Base-by-base conservation (phyloP, 208 protist genomes). In the Trypanosoma theileri region DNA sequence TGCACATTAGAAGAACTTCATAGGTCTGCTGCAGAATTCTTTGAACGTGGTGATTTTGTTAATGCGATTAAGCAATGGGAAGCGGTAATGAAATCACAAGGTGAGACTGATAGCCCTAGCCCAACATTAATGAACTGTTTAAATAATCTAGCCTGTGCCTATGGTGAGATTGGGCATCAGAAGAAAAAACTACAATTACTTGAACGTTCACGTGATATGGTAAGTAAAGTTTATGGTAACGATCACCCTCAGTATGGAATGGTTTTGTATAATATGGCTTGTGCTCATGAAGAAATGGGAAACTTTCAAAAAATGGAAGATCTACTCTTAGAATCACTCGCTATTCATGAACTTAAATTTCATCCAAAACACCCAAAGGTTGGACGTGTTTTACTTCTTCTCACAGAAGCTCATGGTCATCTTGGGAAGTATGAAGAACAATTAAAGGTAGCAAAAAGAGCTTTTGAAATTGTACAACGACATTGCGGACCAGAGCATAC, bases 181-280 rank as follows among this genome's bases (percentile, higher is more conserved):
- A 60, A 61, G 31, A 86, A 80, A 57, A 92, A 96, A 71, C 68
- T 91, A 46, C 62, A 85, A 64, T 66, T 96, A 35, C 86, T 96
- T 60, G 80, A 89, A 66, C 78, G 75, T 14, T 89, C 85, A 35
- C 76, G 62, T 14, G 56, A 85, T 19, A 81, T 94, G 58, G 86
- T 94, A 26, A 45, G 65, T 59, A 10, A 66, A 10, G 71, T 86
- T 14, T 93, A 94, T 75, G 88, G 91, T 57, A 69, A 42, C 35
- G 78, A 88, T 24, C 91, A 96, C 71, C 91, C 86, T 63, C 91
- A 96, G 80, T 96, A 93, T 71, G 88, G 76, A 8, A 88, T 93
- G 85, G 82, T 91, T 46, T 66, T 96, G 11, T 94, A 90, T 66
- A 91, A 94, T 70, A 83, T 93, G 69, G 91, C 91, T 44, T 85